phyloP scores from a whole-genome alignment of 2,329 filamentous ascomycete species.

The Penicillium sp. region DNA sequence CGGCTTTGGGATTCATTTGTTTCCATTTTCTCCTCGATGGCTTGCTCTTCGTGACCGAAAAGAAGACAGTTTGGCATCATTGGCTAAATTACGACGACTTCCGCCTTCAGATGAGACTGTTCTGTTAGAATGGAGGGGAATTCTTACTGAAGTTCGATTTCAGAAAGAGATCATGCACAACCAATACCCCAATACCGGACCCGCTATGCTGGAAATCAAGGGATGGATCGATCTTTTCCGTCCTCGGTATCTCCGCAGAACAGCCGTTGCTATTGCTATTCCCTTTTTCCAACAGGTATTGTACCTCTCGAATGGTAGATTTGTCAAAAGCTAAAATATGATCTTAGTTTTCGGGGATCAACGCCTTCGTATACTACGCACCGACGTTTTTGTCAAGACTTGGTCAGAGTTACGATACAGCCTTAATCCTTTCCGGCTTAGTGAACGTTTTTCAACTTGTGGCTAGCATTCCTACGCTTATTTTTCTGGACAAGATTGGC shows the following conservation, averaged over 20 bases:
- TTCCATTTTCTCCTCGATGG: conserved; percentile 74
- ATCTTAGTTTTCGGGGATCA: conserved; percentile 44
- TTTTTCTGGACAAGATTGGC: conserved; percentile 36
- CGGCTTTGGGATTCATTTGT: conserved; percentile 63
- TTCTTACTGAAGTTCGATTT: conserved; percentile 54
- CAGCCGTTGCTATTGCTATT: conserved; percentile 40
- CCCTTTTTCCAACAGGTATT: conserved; percentile 41
- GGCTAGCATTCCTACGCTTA: conserved; percentile 28
- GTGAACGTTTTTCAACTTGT: conserved; percentile 39
- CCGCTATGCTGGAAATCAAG: conserved; percentile 5
- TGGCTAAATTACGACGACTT: conserved; percentile 63
- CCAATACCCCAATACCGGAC: conserved; percentile 3
- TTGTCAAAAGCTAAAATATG: conserved; percentile 14
- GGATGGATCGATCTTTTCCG: conserved; percentile 39
- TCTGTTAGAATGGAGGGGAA: conserved; percentile 49
- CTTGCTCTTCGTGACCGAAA: conserved; percentile 55
- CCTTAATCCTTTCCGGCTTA: conserved; percentile 36
- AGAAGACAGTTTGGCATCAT: conserved; percentile 60
- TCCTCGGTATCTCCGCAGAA: conserved; percentile 9
- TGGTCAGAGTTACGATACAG: conserved; percentile 33
- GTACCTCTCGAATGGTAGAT: neutral
- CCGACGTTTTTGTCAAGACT: conserved; percentile 49
- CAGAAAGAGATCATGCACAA: conserved; percentile 30
- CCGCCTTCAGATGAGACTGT: conserved; percentile 51
- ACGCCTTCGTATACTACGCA: conserved; percentile 53